Evolutionary conservation across 208 protist genomes (phyloP).

Genomic region (Leishmania gerbilli): DNA sequence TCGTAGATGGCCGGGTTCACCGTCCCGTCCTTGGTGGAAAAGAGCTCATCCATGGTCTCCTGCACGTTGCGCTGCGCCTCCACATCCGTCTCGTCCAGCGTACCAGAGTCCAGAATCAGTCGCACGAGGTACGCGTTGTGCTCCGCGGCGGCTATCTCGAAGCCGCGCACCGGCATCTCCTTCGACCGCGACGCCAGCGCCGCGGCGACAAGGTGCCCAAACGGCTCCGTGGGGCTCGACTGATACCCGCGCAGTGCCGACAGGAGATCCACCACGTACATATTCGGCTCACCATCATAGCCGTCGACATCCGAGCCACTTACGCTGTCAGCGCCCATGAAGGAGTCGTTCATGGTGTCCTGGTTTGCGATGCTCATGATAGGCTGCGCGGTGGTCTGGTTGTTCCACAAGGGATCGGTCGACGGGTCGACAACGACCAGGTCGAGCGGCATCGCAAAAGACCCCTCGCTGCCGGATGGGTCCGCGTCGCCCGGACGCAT

Average conservation of each 20-base stretch:
- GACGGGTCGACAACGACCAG: conserved; percentile 25
- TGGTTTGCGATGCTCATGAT: conserved; percentile 1
- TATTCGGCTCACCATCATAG: conserved; percentile 30
- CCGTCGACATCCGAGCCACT: conserved; percentile 28
- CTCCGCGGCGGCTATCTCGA: conserved; percentile 58
- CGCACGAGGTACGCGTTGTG: conserved; percentile 73
- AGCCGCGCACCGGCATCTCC: conserved; percentile 60
- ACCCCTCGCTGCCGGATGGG: background rate
- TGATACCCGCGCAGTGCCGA: conserved; percentile 69
- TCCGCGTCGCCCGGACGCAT: background rate
- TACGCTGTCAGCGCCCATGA: conserved; percentile 31
- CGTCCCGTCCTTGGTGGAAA: conserved; percentile 34
- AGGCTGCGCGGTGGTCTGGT: background rate
- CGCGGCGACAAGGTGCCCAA: conserved; percentile 78
- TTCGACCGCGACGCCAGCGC: conserved; percentile 59
- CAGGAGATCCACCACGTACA: conserved; percentile 66
- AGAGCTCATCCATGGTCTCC: conserved; percentile 57
- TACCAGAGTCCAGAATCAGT: conserved; percentile 56
- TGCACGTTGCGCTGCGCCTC: conserved; percentile 59
- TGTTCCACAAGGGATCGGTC: conserved; percentile 10
- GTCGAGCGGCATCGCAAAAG: conserved; percentile 17
- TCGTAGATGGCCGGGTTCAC: conserved; percentile 65
- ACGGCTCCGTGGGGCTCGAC: conserved; percentile 67
- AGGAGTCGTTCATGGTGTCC: conserved; percentile 21
- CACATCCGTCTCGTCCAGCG: conserved; percentile 55